phyloP scores from a whole-genome alignment of 305 asterid species.

The Fraxinus baroniana region DNA sequence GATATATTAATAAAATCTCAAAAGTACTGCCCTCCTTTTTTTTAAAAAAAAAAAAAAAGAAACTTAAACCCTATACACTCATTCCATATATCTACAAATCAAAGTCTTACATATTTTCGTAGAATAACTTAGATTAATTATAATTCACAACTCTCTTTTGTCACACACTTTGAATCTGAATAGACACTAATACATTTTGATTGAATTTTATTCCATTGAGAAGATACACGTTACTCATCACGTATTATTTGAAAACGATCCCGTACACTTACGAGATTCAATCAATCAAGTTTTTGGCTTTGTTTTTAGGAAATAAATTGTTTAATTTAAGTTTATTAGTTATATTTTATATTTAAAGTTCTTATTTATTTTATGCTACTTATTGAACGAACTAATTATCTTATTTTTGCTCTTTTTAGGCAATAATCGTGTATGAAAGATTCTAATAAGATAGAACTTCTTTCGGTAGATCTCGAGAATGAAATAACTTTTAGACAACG shows the following conservation, averaged over 20 bases:
- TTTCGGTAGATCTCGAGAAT: neutral
- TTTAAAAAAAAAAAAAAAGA: no score
- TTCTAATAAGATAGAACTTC: neutral
- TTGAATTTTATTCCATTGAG: neutral
- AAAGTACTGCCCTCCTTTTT: no score
- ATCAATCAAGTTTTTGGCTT: neutral
- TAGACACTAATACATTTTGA: neutral
- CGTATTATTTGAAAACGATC: neutral
- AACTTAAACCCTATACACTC: no score
- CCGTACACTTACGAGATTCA: neutral
- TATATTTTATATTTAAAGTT: neutral
- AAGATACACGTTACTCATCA: neutral
- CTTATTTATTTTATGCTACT: neutral
- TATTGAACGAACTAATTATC: neutral
- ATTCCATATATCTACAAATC: neutral
- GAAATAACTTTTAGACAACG: neutral
- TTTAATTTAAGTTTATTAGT: neutral
- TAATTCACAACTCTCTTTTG: neutral
- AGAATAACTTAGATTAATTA: neutral
- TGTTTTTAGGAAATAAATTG: neutral
- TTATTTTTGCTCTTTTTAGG: neutral
- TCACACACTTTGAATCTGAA: neutral
- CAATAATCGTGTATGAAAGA: neutral
- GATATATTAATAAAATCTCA: no score
- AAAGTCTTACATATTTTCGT: neutral